Base-by-base conservation (phyloP, 2,329 filamentous ascomycete genomes). In the Exophiala xenobiotica region DNA sequence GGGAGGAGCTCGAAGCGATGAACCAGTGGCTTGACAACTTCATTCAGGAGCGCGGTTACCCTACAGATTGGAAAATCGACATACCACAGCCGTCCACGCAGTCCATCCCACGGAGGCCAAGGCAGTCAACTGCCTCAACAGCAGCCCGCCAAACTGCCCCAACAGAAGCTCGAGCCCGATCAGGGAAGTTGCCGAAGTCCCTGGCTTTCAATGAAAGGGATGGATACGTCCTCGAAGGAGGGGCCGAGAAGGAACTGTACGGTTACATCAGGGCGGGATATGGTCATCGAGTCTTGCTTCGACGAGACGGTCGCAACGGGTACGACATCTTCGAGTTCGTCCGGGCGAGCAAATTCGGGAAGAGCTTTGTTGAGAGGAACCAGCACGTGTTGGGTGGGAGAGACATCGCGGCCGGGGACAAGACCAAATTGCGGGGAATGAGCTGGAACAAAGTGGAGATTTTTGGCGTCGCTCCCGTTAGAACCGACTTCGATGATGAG, bases 241-340 rank as follows among this genome's bases (percentile, higher is more conserved):
- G 44, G 44, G 14, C 18, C 3, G 31, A 47, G 44, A 47, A 47
- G 18, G 44, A 47, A 40, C 23, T 47, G n/a, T 47, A 47, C 44
- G 44, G 44, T 47, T 47, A 47, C 16, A 39, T 47, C 6, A 47
- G 16, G 44, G 29, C 44, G 29, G 29, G 14, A 14, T 39, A 24
- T 19, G 29, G 44, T 20, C 29, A 47, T 47, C 44, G 44, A 47
- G 44, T 47, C 31, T 14, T 47, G 23, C 44, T 47, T 47, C 44
- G 44, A 47, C 29, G 14, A 23, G 44, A 47, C 18, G 18, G 44
- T 12, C 31, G 18, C 3, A 39, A 47, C 44, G 44, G 44, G 44
- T 40, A 47, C 44, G 44, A 47, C 12, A 47, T 47, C 44, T 47
- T 47, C 44, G 44, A 37, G 44, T 47, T 47, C 44, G 44, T 47